Base-by-base conservation (phyloP, 441 rosid species). In the Isatis lusitanica region DNA sequence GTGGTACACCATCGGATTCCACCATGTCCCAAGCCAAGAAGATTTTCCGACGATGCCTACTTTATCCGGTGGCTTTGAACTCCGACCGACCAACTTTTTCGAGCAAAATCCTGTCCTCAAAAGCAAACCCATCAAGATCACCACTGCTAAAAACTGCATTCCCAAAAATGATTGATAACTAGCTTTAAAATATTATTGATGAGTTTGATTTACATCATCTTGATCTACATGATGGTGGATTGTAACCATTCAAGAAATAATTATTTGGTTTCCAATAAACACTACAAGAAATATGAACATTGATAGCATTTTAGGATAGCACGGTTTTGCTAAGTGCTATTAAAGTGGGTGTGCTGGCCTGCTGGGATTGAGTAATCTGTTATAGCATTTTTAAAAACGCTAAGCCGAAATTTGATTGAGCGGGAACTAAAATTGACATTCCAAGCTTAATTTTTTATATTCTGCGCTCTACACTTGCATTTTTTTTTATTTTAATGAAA, bases 1-100 rank as follows among this genome's bases (percentile, higher is more conserved):
- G 61, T 86, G 89, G 89, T 82, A 88, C 66, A 83, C 81, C 0
- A 26, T 83, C 48, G 89, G 87, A 1, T 74, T 82, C 59, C 89
- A 82, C 74, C 90, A 88, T 24, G 77, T 80, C 1, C 85, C 91
- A 0, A 75, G 79, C 68, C 89, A 85, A 38, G 92, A 88, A 69
- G 93, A 88, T 79, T 88, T 79, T 58, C 88, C 90, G 0, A 24
- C 81, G 63, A 85, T 88, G 93, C 86, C 90, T 4, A 83, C 89
- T 4, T 17, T 88, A 50, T 65, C 68, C 6, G 66, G 70, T 4
- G 89, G 83, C 46, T 84, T 86, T 42, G 89, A 86, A 79, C 86
- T 86, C 36, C 76, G 82, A 5, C 93, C 91, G 0, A 72, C 81
- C 31, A 85, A 88, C 58, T 86, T 86, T 68, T 86, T 85, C 40